Base-by-base conservation (phyloP, 2,329 filamentous ascomycete species). In the Penicillium sp. region DNA sequence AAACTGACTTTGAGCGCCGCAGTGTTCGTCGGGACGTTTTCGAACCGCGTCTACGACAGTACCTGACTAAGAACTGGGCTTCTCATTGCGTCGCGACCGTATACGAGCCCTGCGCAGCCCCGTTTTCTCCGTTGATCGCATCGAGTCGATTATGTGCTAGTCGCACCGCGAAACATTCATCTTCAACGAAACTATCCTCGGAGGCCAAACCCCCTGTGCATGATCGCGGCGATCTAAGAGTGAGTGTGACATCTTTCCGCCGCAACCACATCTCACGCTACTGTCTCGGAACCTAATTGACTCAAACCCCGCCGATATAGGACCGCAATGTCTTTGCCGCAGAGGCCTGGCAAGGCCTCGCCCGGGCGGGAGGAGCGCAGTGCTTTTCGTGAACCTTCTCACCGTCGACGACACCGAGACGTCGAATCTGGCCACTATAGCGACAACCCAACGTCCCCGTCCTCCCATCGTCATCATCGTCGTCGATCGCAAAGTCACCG, bases 361-460 rank as follows among this genome's bases (percentile, higher is more conserved):
- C 83, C 87, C 64, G 82, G 82, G 58, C 84, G 84, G 70, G 86
- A 89, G 68, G 84, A 86, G 58, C 70, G 72, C 62, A 83, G 85
- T 70, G 81, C 85, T 60, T 92, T 91, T 76, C 85, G 89, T 69
- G 87, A 88, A 65, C 89, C 89, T 46, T 84, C 86, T 3, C 46
- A 55, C 30, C 60, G 60, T 28, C 86, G 87, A 57, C 86, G 90
- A 70, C 87, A 89, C 60, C 85, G 87, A 52, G 91, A 96, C 73
- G 80, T 91, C 70, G 92, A 96, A 75, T 81, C 87, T 40, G 87
- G 85, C 58, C 75, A 75, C 19, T 79, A 81, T 62, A 71, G 70
- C 55, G 77, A 79, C 46, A 68, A 66, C 38, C 70, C 74, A 11
- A 74, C 71, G 16, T 73, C 78, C 1, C 69, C 73, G 22, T 71